A percentile compares a stretch with the other conserved stretches of the same genome.
Evolutionary conservation across 768 basidiomycete genomes (phyloP).

Genomic region (Suillus cothurnatus): DNA sequence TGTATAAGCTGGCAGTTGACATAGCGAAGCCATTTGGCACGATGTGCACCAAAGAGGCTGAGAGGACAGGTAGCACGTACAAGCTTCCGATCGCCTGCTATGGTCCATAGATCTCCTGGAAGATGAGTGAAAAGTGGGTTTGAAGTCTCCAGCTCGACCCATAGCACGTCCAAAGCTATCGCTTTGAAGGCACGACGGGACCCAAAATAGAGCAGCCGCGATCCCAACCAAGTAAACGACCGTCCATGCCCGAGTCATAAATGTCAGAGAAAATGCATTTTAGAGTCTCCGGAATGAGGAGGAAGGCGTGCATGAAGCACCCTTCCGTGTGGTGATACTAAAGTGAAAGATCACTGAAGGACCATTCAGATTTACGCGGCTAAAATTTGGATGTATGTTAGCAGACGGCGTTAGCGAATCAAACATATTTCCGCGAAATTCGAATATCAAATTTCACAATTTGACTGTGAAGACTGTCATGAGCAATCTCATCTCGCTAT

Average conservation of each 20-base stretch:
- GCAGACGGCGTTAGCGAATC: not conserved
- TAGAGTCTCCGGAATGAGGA: not conserved
- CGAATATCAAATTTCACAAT: not conserved
- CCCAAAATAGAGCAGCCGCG: not conserved
- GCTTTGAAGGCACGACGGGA: conserved; percentile 21
- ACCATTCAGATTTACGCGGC: not conserved
- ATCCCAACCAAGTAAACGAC: not conserved
- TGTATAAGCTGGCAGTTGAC: not conserved
- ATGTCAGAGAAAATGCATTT: not conserved
- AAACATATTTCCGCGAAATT: not conserved
- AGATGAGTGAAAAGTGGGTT: conserved; percentile 17
- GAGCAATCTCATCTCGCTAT: not conserved
- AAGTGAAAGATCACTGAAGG: not conserved
- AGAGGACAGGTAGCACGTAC: not conserved
- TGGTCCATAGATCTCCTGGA: not conserved
- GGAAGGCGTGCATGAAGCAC: not conserved
- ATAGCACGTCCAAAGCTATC: conserved; percentile 15
- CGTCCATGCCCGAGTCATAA: not conserved
- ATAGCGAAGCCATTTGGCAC: not conserved
- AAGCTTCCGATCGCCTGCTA: not conserved
- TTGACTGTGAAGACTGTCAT: not conserved
- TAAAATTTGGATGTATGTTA: not conserved
- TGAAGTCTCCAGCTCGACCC: conserved; percentile 13
- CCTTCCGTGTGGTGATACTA: not conserved
- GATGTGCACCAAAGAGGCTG: not conserved